phyloP scores from a whole-genome alignment of 108 stramenopile genomes.

The Cylindrotheca closterium region DNA sequence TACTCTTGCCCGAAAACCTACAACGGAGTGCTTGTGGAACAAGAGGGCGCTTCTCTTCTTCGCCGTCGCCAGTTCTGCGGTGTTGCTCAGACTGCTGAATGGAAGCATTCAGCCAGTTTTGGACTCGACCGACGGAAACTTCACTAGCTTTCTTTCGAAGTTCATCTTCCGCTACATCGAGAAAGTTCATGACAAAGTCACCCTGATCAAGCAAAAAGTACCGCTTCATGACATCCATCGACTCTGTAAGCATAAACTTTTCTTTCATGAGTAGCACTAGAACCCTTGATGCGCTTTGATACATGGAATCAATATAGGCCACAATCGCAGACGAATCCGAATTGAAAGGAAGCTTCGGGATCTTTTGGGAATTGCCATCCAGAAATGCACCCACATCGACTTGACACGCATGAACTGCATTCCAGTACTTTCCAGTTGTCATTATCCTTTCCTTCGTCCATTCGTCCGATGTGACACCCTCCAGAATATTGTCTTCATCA shows the following conservation, averaged over 20 bases:
- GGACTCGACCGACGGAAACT: slow-evolving; percentile 75
- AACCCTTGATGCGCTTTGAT: slow-evolving; percentile 65
- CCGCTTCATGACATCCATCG: slow-evolving; percentile 85
- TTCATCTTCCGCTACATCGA: slow-evolving; percentile 91
- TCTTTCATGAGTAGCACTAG: slow-evolving; percentile 70
- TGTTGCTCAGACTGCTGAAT: slow-evolving; percentile 49
- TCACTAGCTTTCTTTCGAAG: slow-evolving; percentile 54
- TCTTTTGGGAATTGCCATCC: slow-evolving; percentile 6
- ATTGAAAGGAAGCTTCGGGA: slow-evolving; percentile 24
- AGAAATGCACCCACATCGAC: slow-evolving; percentile 12
- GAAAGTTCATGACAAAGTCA: slow-evolving; percentile 94
- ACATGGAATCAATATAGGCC: slow-evolving; percentile 59
- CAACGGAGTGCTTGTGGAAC: slow-evolving; percentile 39
- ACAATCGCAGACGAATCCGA: slow-evolving; percentile 52
- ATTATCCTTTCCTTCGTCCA: slow-evolving; percentile 54
- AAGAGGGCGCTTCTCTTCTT: slow-evolving; percentile 6
- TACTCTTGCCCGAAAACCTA: slow-evolving; percentile 52
- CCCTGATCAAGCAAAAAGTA: slow-evolving; percentile 98
- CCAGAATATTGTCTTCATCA: slow-evolving; percentile 52
- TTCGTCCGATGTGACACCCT: slow-evolving; percentile 23
- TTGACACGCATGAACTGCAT: slow-evolving; percentile 77
- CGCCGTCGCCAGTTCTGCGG: slow-evolving; percentile 1
- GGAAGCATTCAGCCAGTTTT: slow-evolving; percentile 74
- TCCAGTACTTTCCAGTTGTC: slow-evolving; percentile 92
- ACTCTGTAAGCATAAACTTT: slow-evolving; percentile 56